Evolutionary conservation across 371 early-diverging fungal genomes (phyloP).

Genomic region (Haplosporangium sp.): DNA sequence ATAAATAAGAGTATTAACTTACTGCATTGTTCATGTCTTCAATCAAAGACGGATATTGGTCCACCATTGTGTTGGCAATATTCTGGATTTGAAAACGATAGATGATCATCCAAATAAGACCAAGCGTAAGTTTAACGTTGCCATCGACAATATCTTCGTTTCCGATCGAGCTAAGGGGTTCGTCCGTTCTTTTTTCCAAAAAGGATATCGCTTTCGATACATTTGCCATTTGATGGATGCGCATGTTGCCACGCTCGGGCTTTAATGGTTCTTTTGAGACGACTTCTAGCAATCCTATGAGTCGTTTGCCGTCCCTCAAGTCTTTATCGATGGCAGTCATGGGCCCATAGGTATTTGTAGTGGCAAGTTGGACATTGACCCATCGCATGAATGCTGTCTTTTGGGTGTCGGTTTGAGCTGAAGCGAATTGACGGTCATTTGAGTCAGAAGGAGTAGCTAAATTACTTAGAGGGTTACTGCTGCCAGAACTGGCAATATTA

Average conservation of each 20-base stretch:
- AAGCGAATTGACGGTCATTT: slow-evolving; percentile 36
- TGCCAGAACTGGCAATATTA: background rate
- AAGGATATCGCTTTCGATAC: slow-evolving; percentile 78
- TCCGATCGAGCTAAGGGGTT: slow-evolving; percentile 72
- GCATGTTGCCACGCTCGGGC: slow-evolving; percentile 75
- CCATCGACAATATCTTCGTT: slow-evolving; percentile 90
- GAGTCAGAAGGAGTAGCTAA: background rate
- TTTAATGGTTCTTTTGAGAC: slow-evolving; percentile 65
- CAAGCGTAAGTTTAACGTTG: slow-evolving; percentile 87
- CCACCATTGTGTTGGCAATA: slow-evolving; percentile 56
- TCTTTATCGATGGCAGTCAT: slow-evolving; percentile 65
- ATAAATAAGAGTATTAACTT: slow-evolving; percentile 2
- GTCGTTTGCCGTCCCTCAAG: slow-evolving; percentile 72
- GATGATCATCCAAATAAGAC: slow-evolving; percentile 86
- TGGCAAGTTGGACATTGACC: slow-evolving; percentile 82
- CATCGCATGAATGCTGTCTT: slow-evolving; percentile 85
- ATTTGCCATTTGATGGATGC: slow-evolving; percentile 89
- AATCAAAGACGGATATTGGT: slow-evolving; percentile 36
- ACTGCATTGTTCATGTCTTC: slow-evolving; percentile 43
- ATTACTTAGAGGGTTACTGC: background rate
- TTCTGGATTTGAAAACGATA: slow-evolving; percentile 74
- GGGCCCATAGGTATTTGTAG: slow-evolving; percentile 31
- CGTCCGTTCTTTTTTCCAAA: slow-evolving; percentile 71
- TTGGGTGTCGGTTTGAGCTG: slow-evolving; percentile 67
- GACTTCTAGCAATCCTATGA: slow-evolving; percentile 71